These are phyloP conservation scores for Lasiodiplodia theobromae DNA, from an alignment of 2,329 filamentous ascomycete species.

Conservation along the genomic window DNA sequence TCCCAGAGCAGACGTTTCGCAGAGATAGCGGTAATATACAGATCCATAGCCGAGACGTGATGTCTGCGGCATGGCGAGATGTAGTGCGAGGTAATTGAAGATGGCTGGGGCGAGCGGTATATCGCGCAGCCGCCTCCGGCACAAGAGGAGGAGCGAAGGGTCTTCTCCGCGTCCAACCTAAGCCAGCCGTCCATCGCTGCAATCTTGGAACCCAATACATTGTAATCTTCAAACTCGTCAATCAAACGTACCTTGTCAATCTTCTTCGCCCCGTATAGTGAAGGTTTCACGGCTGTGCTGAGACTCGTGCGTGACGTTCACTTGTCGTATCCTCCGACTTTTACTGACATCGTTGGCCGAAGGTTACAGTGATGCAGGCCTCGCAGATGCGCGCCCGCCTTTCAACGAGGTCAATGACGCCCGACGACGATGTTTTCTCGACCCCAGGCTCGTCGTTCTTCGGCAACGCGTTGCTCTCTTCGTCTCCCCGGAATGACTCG, in stretches of 20 bases:
- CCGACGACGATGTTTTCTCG: constrained; percentile 8
- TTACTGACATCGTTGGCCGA: not conserved
- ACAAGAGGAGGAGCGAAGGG: constrained; percentile 2
- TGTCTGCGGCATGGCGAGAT: not conserved
- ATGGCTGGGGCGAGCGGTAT: constrained; percentile 16
- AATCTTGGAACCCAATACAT: not conserved
- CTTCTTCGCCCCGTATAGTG: not conserved
- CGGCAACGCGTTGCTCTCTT: not conserved
- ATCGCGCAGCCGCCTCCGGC: constrained; percentile 1
- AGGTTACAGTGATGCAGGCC: not conserved
- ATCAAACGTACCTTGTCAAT: not conserved
- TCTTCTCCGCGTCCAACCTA: not conserved
- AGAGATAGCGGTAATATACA: constrained; percentile 18
- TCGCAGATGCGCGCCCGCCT: constrained; percentile 6
- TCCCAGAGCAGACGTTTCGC: constrained; percentile 13
- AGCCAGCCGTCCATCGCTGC: not conserved
- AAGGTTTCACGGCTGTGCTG: not conserved
- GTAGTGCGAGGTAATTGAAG: not conserved
- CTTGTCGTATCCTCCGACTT: not conserved
- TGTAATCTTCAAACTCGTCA: not conserved
- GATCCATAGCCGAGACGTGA: not conserved
- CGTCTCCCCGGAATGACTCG: not conserved
- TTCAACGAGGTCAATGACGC: not conserved
- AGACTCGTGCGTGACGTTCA: not conserved
- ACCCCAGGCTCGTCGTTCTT: constrained; percentile 5